Evolutionary conservation across 2,329 filamentous ascomycete genomes (phyloP), one percentile per base, ranked within the genome.

Genomic region (Xylariaceae sp.): DNA sequence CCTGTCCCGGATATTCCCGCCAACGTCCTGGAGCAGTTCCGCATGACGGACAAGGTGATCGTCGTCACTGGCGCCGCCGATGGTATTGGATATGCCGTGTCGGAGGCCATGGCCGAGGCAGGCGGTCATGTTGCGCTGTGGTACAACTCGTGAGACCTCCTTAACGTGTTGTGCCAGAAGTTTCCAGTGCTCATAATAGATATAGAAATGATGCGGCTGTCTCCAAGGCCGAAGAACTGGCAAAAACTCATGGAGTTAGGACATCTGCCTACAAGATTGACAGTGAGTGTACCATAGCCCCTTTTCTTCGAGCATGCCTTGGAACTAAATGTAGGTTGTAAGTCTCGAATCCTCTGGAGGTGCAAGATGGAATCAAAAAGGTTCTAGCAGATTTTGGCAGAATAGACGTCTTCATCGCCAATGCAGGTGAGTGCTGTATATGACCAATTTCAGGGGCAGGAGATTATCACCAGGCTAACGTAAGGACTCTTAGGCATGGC

Each of bases 351-450:
- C 58, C 58, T 17, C 18, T 59, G n/a, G 58, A 63, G 18, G 58
- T 64, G 3, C 56, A 64, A 56, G 54, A 61, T 3, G 60, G 55
- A 7, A 63, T 64, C 17, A 10, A 34, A n/a, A 57, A 59, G 30
- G 62, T 64, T 30, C 1, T 64, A 6, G 49, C 50, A 11, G 60
- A 63, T 9, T 65, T 65, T 49, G 63, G 62, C 11, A 60, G 55
- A 53, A 64, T 64, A 57, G 64, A 66, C 18, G 62, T 64, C 17
- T 66, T 64, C 42, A 42, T 66, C 56, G 62, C 64, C 48, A 66
- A 66, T 44, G 62, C 64, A 9, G 62, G 64, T 64, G 18, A 60
- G 61, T 58, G 44, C 4, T 42, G 5, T 7, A 18, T 4, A n/a
- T 51, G 49, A 6, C 15, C 48, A 18, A 10, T 6, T 18, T 47